Base-by-base conservation (phyloP, 495 filamentous ascomycete species). In the Annulohypoxylon moriforme region DNA sequence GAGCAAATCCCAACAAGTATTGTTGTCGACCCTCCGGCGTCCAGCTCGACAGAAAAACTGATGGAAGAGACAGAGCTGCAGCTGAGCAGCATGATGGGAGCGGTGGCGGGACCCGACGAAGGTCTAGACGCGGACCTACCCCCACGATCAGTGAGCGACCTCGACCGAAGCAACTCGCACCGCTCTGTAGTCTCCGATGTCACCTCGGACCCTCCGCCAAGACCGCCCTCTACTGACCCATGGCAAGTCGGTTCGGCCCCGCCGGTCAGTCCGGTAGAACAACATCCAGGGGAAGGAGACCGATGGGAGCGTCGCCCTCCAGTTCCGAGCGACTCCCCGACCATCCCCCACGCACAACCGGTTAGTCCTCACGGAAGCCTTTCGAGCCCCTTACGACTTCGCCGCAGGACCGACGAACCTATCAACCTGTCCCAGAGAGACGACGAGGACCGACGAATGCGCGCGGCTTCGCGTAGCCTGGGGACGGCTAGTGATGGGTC, bases 151-250 rank as follows among this genome's bases (percentile, higher is more conserved):
- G 44, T 63, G 8, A 77, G 50, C 67, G 70, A 65, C 69, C 49
- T 67, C 67, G 67, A 73, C 59, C 57, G 72, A 71, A 64, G 69
- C 67, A 60, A 71, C 71, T 70, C 62, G 55, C 64, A 70, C 42
- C 67, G 71, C 71, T 71, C 74, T 58, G 49, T 71, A 60, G 50
- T 77, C 61, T 60, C 72, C 63, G 68, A 77, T 36, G 64, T 53
- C 60, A 73, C 76, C 59, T 77, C 76, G 60, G 74, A 76, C 42
- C 64, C 57, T 16, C 73, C 71, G 58, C 75, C 75, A 58, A 68
- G 75, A 62, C 75, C 75, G n/a, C 69, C 75, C 33, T 72, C 75
- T 20, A 29, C 69, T 16, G 70, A 77, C 60, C 75, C 75, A 27
- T 77, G 75, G 75, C 72, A 76, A 44, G 53, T 78, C 49, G 71